Percentiles rank a stretch among this genome's conserved stretches.
Conservation (phyloP, 768 basidiomycete species). For the Termitomyces titanicus region DNA sequence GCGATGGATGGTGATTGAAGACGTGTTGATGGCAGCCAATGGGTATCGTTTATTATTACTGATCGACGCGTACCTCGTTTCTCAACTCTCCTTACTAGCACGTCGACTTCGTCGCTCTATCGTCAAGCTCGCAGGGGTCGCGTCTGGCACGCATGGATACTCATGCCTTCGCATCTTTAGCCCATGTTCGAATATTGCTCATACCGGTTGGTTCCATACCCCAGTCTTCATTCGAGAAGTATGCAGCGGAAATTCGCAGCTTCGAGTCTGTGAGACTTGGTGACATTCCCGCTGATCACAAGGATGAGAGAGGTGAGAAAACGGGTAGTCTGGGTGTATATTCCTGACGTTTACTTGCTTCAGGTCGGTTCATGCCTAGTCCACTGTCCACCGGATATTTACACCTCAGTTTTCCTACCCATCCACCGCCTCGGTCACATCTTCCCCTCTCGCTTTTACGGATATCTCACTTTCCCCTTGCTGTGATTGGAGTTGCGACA, state of each 20-base stretch:
- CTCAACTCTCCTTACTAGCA: background rate
- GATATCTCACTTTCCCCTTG: slow-evolving; percentile 80
- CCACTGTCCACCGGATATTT: slow-evolving; percentile 74
- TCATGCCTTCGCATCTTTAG: slow-evolving; percentile 76
- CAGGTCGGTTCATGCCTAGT: slow-evolving; percentile 82
- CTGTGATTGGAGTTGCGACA: slow-evolving; percentile 83
- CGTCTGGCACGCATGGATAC: slow-evolving; percentile 51
- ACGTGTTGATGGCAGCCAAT: background rate
- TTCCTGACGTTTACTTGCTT: slow-evolving; percentile 22
- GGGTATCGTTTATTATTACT: background rate
- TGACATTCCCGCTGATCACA: slow-evolving; percentile 78
- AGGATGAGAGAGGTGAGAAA: slow-evolving; percentile 68
- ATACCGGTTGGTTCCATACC: slow-evolving; percentile 81
- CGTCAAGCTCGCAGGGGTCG: slow-evolving; percentile 2
- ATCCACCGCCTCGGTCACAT: slow-evolving; percentile 70
- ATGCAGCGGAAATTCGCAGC: slow-evolving; percentile 67
- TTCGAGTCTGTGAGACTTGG: slow-evolving; percentile 73
- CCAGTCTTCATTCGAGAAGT: slow-evolving; percentile 65
- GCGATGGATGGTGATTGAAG: slow-evolving; percentile 6
- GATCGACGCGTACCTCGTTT: slow-evolving; percentile 1
- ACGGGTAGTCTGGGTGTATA: background rate
- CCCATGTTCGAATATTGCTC: slow-evolving; percentile 81
- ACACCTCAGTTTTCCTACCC: slow-evolving; percentile 75
- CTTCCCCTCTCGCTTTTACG: slow-evolving; percentile 67
- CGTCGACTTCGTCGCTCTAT: background rate